A percentile compares a stretch with the other conserved stretches of the same genome.
Conservation (phyloP, 805 yeast genomes). For the Tanozyma kutaoensis region DNA sequence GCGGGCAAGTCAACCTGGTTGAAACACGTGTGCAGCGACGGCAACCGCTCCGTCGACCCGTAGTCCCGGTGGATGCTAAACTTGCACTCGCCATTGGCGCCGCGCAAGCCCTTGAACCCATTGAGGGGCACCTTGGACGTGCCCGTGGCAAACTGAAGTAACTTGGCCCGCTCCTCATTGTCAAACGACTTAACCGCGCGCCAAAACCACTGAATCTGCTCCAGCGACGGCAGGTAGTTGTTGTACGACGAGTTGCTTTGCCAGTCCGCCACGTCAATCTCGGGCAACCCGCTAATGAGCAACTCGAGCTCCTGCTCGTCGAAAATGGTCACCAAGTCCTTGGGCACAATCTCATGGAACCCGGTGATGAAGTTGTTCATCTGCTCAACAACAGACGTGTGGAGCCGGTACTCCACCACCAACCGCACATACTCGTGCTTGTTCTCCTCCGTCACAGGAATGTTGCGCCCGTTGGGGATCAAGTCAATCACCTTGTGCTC, state of each 20-base stretch:
- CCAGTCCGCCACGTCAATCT: constrained; percentile 95
- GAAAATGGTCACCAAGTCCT: constrained; percentile 71
- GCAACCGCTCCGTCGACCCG: constrained; percentile 75
- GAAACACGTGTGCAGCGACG: constrained; percentile 94
- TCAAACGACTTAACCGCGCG: constrained; percentile 92
- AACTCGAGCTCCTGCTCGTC: constrained; percentile 94
- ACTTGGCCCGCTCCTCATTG: constrained; percentile 84
- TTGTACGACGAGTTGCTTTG: constrained; percentile 69
- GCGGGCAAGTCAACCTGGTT: constrained; percentile 92
- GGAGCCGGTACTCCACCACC: constrained; percentile 78
- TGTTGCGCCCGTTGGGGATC: constrained; percentile 67
- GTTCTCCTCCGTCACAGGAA: constrained; percentile 82
- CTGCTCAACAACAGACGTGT: constrained; percentile 76
- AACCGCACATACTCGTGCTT: constrained; percentile 78
- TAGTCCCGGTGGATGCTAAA: constrained; percentile 86
- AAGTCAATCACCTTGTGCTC: constrained; percentile 76
- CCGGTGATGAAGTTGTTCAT: constrained; percentile 77
- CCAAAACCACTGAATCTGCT: constrained; percentile 96
- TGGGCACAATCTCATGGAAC: constrained; percentile 81
- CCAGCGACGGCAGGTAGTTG: constrained; percentile 70
- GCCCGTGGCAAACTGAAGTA: constrained; percentile 93
- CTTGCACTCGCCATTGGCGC: constrained; percentile 74
- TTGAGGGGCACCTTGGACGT: constrained; percentile 91
- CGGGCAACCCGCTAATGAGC: constrained; percentile 88
- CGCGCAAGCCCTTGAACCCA: constrained; percentile 84